Evolutionary conservation across 257 asterid genomes (phyloP), one percentile per base, ranked within the genome.

Genomic region (Solanum stenotomum): DNA sequence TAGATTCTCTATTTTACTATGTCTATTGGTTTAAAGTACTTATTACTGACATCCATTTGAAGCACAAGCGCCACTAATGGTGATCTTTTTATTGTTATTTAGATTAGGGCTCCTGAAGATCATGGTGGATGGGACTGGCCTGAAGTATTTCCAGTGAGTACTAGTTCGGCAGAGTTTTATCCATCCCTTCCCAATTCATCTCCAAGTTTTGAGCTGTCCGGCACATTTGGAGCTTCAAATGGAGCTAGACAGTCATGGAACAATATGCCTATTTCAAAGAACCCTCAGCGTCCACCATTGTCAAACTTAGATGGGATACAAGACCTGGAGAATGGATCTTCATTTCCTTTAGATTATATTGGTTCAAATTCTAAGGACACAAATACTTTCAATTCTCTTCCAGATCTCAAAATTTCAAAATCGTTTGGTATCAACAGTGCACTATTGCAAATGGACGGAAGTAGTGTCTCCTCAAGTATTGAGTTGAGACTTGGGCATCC

Each of bases 71-170:
- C 27, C 67, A 85, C 83, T 81, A 71, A 74, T 89, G 87, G 86
- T 90, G 76, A 84, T 87, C 83, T 90, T 87, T 90, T 87, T 75
- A 87, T 89, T 78, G 11, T 88, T 81, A 90, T 89, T 91, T 90
- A 93, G 97, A 90, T 91, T 89, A 90, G 92, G 92, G 75, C 87
- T 89, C 89, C 92, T 86, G 95, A 92, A 86, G 95, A 93, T 87
- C 89, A 90, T 86, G 86, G 87, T 78, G 94, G 92, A 89, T 94
- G 94, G 97, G 97, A 92, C 89, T 94, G 95, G 97, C 93, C 95
- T 85, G 94, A 91, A 83, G 93, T 87, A 89, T 70, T 88, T 90
- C 88, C 95, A 86, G 90, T 85, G 59, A 85, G 91, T 27, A 52
- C 89, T 52, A 91, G 90, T 85, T 68, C 75, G 42, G 68, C 27